Evolutionary conservation across 495 filamentous ascomycete species (phyloP).

Genomic region (Baudoinia panamericana): DNA sequence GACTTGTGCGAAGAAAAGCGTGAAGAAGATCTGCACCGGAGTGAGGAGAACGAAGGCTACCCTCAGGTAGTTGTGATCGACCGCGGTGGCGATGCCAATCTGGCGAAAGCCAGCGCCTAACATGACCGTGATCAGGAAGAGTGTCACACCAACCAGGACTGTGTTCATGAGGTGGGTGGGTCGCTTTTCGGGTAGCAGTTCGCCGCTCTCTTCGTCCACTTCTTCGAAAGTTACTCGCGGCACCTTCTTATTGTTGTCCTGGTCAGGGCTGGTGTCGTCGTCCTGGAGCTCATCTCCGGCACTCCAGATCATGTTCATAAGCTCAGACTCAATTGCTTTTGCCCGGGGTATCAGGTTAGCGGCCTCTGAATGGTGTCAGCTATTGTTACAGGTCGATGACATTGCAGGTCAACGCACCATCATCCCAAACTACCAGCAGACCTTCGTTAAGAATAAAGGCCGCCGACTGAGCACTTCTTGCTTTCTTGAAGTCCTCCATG

Average conservation of each 20-base stretch:
- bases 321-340: constrained; percentile 53
- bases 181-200: constrained; percentile 47
- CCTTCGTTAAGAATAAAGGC: constrained; percentile 59
- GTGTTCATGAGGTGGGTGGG: constrained; percentile 55
- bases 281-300: constrained; percentile 43
- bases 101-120: constrained; percentile 54
- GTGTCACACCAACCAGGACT: constrained; percentile 48
- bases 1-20: constrained; percentile 41
- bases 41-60: constrained; percentile 48
- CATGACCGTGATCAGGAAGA: constrained; percentile 47
- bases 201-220: constrained; percentile 59
- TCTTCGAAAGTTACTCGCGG: constrained; percentile 31
- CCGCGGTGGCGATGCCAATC: constrained; percentile 52
- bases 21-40: constrained; percentile 68
- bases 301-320: constrained; percentile 45
- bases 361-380: constrained; percentile 45
- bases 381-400: too few species aligned
- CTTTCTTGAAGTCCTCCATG: constrained; percentile 48
- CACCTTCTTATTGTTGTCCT: constrained; percentile 33
- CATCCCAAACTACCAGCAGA: constrained; percentile 63
- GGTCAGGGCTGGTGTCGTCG: too few species aligned
- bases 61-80: constrained; percentile 48
- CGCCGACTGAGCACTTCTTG: constrained; percentile 64
- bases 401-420: constrained; percentile 29
- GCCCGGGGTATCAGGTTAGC: constrained; percentile 52